phyloP scores from a whole-genome alignment of 345 rosid genomes.

The Pugionium cornutum region DNA sequence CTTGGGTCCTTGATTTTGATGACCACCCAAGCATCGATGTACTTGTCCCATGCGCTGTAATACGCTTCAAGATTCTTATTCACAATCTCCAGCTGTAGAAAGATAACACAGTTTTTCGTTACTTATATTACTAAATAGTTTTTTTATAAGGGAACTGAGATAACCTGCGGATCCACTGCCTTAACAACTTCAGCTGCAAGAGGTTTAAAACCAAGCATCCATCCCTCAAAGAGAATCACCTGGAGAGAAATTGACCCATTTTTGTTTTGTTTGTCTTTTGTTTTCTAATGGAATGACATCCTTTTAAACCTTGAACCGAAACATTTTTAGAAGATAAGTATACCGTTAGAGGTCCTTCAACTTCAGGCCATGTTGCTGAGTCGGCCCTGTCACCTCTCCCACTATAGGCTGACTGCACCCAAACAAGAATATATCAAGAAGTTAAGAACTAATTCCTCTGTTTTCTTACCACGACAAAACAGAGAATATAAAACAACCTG shows the following conservation, averaged over 20 bases:
- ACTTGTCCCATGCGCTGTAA: conserved; percentile 88
- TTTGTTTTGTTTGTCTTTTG: neutral
- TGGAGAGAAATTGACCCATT: conserved; percentile 14
- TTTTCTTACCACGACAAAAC: neutral
- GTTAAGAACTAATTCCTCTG: too few relatives aligned
- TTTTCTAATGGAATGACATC: neutral
- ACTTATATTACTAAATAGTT: neutral
- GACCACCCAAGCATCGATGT: conserved; percentile 74
- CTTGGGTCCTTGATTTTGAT: conserved; percentile 88
- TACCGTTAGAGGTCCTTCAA: too few relatives aligned
- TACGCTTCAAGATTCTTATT: conserved; percentile 88
- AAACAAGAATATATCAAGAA: too few relatives aligned
- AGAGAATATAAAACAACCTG: neutral
- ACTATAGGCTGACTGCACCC: too few relatives aligned
- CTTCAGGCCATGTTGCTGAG: conserved; percentile 30
- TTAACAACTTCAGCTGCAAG: conserved; percentile 56
- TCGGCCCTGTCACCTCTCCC: conserved; percentile 79
- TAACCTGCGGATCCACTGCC: conserved; percentile 91
- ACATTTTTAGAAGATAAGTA: too few relatives aligned
- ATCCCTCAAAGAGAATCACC: conserved; percentile 92
- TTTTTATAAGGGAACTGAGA: neutral
- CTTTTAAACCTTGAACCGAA: too few relatives aligned
- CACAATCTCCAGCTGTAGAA: conserved; percentile 63
- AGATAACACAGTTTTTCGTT: conserved; percentile 3
- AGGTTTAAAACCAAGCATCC: conserved; percentile 99